A percentile compares a stretch with the other conserved stretches of the same genome.
These are phyloP conservation scores for Microsporum audouinii DNA, from an alignment of 2,329 filamentous ascomycete species.

Conservation along the genomic window DNA sequence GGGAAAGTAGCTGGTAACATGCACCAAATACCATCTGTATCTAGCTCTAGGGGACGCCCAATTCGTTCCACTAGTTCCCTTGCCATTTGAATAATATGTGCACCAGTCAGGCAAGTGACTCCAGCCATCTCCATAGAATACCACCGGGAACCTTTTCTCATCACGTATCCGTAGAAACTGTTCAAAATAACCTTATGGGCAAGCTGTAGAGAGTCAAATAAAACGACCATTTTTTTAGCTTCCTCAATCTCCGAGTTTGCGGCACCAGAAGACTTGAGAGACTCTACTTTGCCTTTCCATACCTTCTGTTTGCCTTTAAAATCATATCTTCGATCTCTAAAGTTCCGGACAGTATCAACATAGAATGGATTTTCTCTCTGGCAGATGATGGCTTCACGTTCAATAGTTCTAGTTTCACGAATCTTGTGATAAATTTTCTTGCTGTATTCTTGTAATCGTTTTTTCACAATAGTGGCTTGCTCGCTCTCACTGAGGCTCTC, in stretches of 20 bases:
- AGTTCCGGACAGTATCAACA: conserved; percentile 88
- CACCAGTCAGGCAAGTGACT: conserved; percentile 92
- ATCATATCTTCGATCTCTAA: conserved; percentile 93
- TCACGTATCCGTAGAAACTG: conserved; percentile 98
- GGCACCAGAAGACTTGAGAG: conserved; percentile 72
- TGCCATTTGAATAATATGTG: conserved; percentile 93
- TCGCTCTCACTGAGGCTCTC: conserved; percentile 72
- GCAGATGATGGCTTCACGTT: conserved; percentile 93
- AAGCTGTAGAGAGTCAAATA: conserved; percentile 90
- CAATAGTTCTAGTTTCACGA: conserved; percentile 82
- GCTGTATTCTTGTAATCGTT: conserved; percentile 81
- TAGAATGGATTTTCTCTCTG: conserved; percentile 98
- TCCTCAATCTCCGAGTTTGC: conserved; percentile 67
- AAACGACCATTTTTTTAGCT: conserved; percentile 95
- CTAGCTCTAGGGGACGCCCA: conserved; percentile 81
- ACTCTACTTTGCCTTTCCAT: conserved; percentile 93
- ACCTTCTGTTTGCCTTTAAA: conserved; percentile 98
- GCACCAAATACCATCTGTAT: conserved; percentile 99
- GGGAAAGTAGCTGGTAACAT: conserved; percentile 94
- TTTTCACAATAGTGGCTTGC: conserved; percentile 67
- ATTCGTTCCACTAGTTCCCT: conserved; percentile 86
- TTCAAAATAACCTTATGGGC: conserved; percentile 99
- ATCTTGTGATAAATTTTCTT: conserved; percentile 99
- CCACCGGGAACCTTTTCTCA: conserved; percentile 97
- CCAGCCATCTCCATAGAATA: conserved; percentile 99